Evolutionary conservation across 352 stramenopile species (phyloP), one percentile per base, ranked within the genome.

Genomic region (Phytopythium boreale): DNA sequence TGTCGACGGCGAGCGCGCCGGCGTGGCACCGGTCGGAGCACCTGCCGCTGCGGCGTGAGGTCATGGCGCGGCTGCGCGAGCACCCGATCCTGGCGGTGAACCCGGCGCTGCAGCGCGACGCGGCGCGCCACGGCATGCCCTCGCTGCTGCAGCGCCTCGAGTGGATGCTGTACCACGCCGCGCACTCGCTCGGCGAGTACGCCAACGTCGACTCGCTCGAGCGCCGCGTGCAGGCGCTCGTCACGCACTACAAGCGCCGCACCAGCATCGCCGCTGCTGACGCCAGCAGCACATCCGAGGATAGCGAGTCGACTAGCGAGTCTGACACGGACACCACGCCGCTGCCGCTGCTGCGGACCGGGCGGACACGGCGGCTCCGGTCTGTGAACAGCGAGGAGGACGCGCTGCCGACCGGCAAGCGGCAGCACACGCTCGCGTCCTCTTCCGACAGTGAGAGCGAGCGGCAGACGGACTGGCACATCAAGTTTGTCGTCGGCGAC

Each of bases 81-180:
- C 74, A 81, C 34, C 66, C 74, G 14, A 64, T 67, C 15, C 46
- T 81, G 14, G 60, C 70, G 37, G 56, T 37, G 58, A 72, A 56
- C 56, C 70, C 47, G 68, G 49, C 34, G 24, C 50, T 50, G 36
- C 47, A 53, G 50, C 59, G 37, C 4, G 44, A 51, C n/a, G 43
- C 43, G 7, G 58, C 43, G 61, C 12, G 56, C 63, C 22, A 59
- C 56, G 1, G 56, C 14, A 67, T 77, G 64, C 77, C 77, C 44
- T 83, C 81, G 22, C 74, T 93, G 36, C 62, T 91, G 59, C 84
- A 88, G 59, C 79, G 84, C 0, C 79, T 93, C 60, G 84, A 93
- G 65, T 86, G 84, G 72, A 88, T 89, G 77, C 67, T 93, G 29
- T 93, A 88, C 70, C 73, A 89, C 41, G 79, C 77, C 11, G 84